A percentile compares a stretch with the other conserved stretches of the same genome.
Evolutionary conservation across 2,329 filamentous ascomycete genomes (phyloP).

Genomic region (Neobulgaria alba): DNA sequence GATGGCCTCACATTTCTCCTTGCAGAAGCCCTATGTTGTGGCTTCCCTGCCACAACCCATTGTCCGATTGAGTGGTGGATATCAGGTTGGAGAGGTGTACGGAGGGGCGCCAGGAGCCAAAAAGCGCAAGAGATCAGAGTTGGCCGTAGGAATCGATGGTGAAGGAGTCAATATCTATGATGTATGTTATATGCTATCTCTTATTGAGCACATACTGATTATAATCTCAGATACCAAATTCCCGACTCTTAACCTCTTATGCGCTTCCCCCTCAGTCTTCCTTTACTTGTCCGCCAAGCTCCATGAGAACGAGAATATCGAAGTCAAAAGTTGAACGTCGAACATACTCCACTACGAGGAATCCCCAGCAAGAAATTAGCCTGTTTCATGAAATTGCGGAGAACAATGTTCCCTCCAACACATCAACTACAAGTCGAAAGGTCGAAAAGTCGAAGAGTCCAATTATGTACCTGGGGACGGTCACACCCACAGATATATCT

Average conservation of each 20-base stretch:
- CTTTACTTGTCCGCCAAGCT: slow-evolving; percentile 54
- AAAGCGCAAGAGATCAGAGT: slow-evolving; percentile 54
- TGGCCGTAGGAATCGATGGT: slow-evolving; percentile 56
- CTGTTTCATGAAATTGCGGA: slow-evolving; percentile 51
- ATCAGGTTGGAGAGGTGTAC: slow-evolving; percentile 52
- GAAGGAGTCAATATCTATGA: slow-evolving; percentile 60
- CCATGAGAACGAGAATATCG: slow-evolving; percentile 38
- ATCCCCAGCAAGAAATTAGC: slow-evolving; percentile 42
- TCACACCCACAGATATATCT: slow-evolving; percentile 3
- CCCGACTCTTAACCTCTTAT: slow-evolving; percentile 56
- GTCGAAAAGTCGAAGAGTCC: slow-evolving; percentile 33
- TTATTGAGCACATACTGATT: slow-evolving; percentile 1
- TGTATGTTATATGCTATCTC: slow-evolving; percentile 33
- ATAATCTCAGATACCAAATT: slow-evolving; percentile 45
- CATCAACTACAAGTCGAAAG: slow-evolving; percentile 38
- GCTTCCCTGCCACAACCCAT: slow-evolving; percentile 51
- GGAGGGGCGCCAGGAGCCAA: slow-evolving; percentile 48
- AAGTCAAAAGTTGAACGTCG: slow-evolving; percentile 45
- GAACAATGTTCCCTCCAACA: slow-evolving; percentile 42
- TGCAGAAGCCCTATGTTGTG: slow-evolving; percentile 57
- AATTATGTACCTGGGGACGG: slow-evolving; percentile 36
- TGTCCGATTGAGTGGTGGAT: slow-evolving; percentile 41
- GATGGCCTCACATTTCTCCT: slow-evolving; percentile 43
- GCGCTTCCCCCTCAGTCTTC: slow-evolving; percentile 56
- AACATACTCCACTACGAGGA: slow-evolving; percentile 50